Evolutionary conservation across 2,329 filamentous ascomycete species (phyloP), one percentile per base, ranked within the genome.

Genomic region (Stemphylium vesicarium): DNA sequence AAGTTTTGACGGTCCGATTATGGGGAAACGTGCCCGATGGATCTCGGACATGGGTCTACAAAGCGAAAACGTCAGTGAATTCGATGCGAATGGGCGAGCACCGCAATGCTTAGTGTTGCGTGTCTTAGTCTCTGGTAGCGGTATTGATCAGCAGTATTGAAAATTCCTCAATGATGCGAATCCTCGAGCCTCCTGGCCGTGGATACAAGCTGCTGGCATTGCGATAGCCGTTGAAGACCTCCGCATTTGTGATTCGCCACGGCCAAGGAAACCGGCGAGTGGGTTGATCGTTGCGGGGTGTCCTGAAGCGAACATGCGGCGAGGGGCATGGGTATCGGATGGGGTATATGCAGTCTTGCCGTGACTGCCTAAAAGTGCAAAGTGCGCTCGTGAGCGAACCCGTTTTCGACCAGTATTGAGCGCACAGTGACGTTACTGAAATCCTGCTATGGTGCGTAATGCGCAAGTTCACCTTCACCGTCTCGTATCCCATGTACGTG

Each of bases 191-290:
- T 38, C 9, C 20, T 20, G 12, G 4, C n/a, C 7, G 36, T 24
- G 24, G 2, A 16, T n/a, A 10, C 35, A 37, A 37, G 4, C 12
- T 11, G 22, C 3, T n/a, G 20, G 33, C 10, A 2, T 32, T 37
- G 36, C 12, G 11, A 32, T n/a, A 26, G 36, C 15, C 44, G 31
- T 45, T 22, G 16, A 26, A 11, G 10, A 36, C 24, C 18, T 36
- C 18, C 4, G 24, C 24, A 29, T 7, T 32, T n/a, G 12, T 39
- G 15, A 39, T 47, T 39, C n/a, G 35, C 13, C 24, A 15, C 35
- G 35, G 44, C 11, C 13, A 26, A 39, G 35, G 13, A 33, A 15
- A 20, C 44, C 44, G 36, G 41, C 31, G 41, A 57, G 68, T 75
- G 46, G 26, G 12, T 13, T 39, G 35, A 39, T 47, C 24, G 35